Evolutionary conservation across 2,329 filamentous ascomycete genomes (phyloP).

Genomic region (Pseudocercospora pini-densiflorae): DNA sequence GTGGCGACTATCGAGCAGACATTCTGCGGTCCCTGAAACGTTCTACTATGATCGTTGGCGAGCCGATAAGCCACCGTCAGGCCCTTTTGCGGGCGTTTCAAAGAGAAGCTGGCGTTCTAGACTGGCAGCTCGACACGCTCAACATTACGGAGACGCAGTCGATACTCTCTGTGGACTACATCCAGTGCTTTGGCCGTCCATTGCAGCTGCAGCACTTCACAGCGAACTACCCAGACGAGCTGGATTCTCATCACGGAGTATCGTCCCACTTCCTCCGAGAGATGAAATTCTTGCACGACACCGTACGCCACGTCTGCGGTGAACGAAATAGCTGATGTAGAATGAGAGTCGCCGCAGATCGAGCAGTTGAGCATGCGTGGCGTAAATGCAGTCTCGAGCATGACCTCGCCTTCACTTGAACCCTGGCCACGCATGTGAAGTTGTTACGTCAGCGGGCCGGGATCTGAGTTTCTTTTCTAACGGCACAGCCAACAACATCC

Average conservation of each 20-base stretch:
- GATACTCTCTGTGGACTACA: neutral
- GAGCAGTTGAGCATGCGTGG: neutral
- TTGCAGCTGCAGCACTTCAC: neutral
- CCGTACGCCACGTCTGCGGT: too few species aligned
- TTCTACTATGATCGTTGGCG: neutral
- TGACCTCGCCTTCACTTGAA: neutral
- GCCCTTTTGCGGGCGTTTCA: neutral
- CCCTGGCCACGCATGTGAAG: neutral
- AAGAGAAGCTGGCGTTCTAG: neutral
- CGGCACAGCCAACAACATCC: neutral
- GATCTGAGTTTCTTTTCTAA: neutral
- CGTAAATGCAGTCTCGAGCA: neutral
- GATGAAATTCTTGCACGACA: too few species aligned
- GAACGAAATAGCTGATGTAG: too few species aligned
- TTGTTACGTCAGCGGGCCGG: neutral
- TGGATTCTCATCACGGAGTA: neutral
- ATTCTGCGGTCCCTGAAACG: too few species aligned
- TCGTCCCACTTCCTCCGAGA: too few species aligned
- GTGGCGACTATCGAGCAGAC: neutral
- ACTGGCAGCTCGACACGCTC: neutral
- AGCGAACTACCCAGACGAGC: neutral
- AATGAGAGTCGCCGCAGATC: neutral
- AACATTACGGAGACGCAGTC: neutral
- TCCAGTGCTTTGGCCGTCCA: neutral
- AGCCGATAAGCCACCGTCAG: neutral